These are phyloP conservation scores for Erigeron canadensis DNA, from an alignment of 129 eudicot species.

Conservation along the genomic window DNA sequence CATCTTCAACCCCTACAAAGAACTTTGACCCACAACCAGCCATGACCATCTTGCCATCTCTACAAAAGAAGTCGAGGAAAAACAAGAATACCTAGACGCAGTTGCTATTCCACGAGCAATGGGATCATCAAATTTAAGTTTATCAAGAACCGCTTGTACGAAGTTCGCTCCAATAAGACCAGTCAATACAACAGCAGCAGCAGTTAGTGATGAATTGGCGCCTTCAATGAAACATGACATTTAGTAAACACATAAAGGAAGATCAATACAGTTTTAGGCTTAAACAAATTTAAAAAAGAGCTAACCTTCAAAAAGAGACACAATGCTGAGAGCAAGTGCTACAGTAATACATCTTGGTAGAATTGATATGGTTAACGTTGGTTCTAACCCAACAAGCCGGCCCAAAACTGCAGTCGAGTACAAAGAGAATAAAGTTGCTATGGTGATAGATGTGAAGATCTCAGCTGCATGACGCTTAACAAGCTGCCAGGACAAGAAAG, in stretches of 20 bases:
- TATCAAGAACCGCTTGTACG: constrained; percentile 86
- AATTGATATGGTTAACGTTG: constrained; percentile 68
- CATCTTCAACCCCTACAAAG: background rate
- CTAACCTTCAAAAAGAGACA: constrained; percentile 87
- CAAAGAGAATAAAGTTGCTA: constrained; percentile 78
- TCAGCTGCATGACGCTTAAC: constrained; percentile 98
- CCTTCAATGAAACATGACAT: constrained; percentile 37
- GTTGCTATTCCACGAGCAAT: constrained; percentile 99
- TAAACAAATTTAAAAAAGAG: constrained; percentile 9
- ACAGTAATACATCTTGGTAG: constrained; percentile 97
- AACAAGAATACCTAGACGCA: constrained; percentile 75
- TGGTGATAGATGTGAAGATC: constrained; percentile 82
- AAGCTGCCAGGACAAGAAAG: constrained; percentile 51
- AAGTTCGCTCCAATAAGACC: constrained; percentile 98
- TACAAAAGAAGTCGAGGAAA: background rate
- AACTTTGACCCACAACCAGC: constrained; percentile 3
- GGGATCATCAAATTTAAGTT: constrained; percentile 79
- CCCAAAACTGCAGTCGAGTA: constrained; percentile 93
- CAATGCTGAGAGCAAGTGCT: constrained; percentile 98
- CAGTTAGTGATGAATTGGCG: constrained; percentile 89
- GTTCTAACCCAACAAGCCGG: constrained; percentile 87
- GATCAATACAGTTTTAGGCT: background rate
- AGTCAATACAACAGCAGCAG: constrained; percentile 95
- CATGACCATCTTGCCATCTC: background rate
- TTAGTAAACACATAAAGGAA: background rate